phyloP scores from a whole-genome alignment of 2,329 filamentous ascomycete genomes.

The Beauveria sp. region DNA sequence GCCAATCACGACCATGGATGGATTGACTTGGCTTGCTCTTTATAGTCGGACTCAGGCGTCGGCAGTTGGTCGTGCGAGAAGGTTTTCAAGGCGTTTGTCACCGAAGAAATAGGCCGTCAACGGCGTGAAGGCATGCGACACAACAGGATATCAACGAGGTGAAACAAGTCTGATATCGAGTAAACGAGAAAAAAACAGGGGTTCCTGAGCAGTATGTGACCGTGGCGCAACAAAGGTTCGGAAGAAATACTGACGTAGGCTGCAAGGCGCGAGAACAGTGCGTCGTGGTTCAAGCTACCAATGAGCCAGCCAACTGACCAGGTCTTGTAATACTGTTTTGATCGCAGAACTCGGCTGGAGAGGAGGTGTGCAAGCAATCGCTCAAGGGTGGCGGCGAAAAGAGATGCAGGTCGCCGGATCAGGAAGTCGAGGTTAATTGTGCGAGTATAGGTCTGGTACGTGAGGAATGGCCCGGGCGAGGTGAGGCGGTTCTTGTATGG shows the following conservation, averaged over 20 bases:
- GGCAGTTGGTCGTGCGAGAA: background rate
- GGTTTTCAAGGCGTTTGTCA: background rate
- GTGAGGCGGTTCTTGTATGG: slow-evolving; percentile 2
- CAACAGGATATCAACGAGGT: background rate
- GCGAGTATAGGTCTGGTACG: background rate
- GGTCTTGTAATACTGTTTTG: background rate
- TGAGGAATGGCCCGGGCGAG: background rate
- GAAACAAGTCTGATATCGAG: slow-evolving; percentile 1
- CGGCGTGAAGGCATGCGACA: background rate
- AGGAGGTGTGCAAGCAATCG: background rate
- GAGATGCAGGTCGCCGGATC: slow-evolving; percentile 1
- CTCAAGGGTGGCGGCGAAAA: background rate
- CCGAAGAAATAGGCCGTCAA: background rate
- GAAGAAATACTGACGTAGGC: slow-evolving; percentile 1
- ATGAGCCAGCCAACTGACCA: background rate
- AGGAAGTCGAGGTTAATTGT: slow-evolving; percentile 6
- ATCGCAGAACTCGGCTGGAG: background rate
- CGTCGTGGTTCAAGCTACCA: background rate
- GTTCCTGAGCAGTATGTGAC: background rate
- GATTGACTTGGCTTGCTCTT: background rate
- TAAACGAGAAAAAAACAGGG: background rate
- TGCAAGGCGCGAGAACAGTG: background rate
- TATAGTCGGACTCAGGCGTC: background rate
- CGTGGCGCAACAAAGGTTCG: background rate
- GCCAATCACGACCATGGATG: background rate